phyloP scores from a whole-genome alignment of 2,329 filamentous ascomycete species.

The Microsporum audouinii region DNA sequence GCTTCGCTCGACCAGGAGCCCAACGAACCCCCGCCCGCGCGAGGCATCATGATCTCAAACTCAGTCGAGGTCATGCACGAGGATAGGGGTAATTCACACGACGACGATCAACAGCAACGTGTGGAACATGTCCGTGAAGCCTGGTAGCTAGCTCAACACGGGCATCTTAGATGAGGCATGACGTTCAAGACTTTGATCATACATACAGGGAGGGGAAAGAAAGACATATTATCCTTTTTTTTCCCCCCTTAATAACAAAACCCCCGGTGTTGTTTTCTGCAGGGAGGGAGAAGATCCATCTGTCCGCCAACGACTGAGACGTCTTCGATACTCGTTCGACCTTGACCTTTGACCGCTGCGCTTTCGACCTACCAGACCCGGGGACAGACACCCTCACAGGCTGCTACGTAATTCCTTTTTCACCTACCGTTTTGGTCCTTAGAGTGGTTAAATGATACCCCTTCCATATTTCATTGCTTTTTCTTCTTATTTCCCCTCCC shows the following conservation, averaged over 20 bases:
- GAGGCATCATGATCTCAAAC: conserved; percentile 34
- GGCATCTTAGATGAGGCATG: neutral
- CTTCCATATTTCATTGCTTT: neutral
- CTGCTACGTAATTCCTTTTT: neutral
- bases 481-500: neutral
- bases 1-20: conserved; percentile 9
- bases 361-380: no score
- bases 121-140: conserved; percentile 39
- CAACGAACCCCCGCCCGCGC: conserved; percentile 11
- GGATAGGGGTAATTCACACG: conserved; percentile 12
- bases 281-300: no score
- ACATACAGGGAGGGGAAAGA: neutral
- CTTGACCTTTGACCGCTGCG: no score
- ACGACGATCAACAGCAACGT: conserved; percentile 29
- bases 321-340: no score
- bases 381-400: neutral
- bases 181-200: neutral
- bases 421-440: neutral
- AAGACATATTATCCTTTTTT: neutral
- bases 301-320: no score
- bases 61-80: conserved; percentile 26
- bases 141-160: neutral
- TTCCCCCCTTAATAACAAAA: no score
- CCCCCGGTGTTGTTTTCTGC: no score
- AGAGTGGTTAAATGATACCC: neutral